Evolutionary conservation across 2,329 filamentous ascomycete species (phyloP).

Genomic region (Aspergillus aculeatinus): DNA sequence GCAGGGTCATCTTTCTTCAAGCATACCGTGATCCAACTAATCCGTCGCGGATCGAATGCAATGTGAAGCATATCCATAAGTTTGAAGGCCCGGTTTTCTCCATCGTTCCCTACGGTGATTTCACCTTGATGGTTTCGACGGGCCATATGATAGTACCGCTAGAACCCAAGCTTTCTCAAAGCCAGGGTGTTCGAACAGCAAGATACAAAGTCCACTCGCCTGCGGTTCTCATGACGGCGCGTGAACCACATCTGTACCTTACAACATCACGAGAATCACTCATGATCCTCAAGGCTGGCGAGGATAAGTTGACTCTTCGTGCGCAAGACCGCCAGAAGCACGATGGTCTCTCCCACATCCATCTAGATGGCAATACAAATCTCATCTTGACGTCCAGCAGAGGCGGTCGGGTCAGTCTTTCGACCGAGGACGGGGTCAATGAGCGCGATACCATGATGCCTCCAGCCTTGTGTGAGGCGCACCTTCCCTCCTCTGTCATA

Average conservation of each 20-base stretch:
- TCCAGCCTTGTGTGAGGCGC: constrained; percentile 30
- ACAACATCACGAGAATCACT: constrained; percentile 57
- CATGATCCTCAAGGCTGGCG: constrained; percentile 45
- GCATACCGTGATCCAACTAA: constrained; percentile 28
- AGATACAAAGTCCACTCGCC: constrained; percentile 48
- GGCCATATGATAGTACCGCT: constrained; percentile 47
- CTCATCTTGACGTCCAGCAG: constrained; percentile 52
- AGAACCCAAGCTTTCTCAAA: constrained; percentile 42
- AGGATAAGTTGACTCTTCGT: constrained; percentile 35
- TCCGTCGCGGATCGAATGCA: constrained; percentile 32
- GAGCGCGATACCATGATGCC: constrained; percentile 34
- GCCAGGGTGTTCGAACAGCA: constrained; percentile 43
- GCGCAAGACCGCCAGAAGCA: constrained; percentile 35
- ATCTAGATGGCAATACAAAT: constrained; percentile 42
- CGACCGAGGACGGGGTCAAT: constrained; percentile 26
- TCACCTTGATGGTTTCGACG: constrained; percentile 47
- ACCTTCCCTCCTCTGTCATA: constrained; percentile 37
- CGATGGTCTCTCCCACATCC: constrained; percentile 37
- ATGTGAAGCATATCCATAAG: constrained; percentile 37
- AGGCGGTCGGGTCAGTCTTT: constrained; percentile 52
- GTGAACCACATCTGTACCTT: constrained; percentile 51
- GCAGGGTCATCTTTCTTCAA: constrained; percentile 42
- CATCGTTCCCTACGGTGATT: constrained; percentile 52
- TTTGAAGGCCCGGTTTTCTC: constrained; percentile 51
- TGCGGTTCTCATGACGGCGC: constrained; percentile 51